These are phyloP conservation scores for Chlorella ohadii DNA, from an alignment of 139 green algal species.

Conservation along the genomic window DNA sequence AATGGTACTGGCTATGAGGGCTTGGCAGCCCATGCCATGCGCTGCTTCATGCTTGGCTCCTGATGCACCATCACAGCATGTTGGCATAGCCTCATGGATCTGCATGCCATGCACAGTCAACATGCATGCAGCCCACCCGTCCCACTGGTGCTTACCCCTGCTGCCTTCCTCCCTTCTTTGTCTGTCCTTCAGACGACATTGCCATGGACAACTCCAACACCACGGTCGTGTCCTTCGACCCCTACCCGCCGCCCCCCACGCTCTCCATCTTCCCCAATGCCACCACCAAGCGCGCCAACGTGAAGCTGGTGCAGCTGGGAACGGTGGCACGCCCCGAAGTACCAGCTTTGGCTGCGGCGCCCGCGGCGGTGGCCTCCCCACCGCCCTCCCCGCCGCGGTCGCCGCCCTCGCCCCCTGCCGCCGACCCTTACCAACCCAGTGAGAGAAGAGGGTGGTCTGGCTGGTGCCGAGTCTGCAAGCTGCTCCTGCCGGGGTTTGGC, in stretches of 20 bases:
- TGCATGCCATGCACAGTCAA: too few relatives aligned
- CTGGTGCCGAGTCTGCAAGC: not conserved
- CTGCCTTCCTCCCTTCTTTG: not conserved
- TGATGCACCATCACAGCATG: too few relatives aligned
- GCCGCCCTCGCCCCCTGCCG: not conserved
- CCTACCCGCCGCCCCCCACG: slow-evolving; percentile 2
- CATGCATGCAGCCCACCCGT: too few relatives aligned
- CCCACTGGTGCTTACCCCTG: too few relatives aligned
- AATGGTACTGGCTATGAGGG: too few relatives aligned
- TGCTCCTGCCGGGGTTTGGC: too few relatives aligned
- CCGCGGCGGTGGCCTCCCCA: not conserved
- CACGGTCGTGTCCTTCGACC: slow-evolving; percentile 25
- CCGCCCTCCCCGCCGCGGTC: not conserved
- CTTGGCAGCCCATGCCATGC: too few relatives aligned
- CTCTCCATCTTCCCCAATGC: slow-evolving; percentile 27
- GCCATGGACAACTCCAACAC: slow-evolving; percentile 10
- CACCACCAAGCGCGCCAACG: not conserved
- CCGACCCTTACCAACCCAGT: slow-evolving; percentile 9
- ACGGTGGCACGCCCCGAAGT: not conserved
- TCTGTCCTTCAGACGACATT: slow-evolving; percentile 16
- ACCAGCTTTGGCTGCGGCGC: slow-evolving; percentile 1
- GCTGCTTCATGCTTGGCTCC: too few relatives aligned
- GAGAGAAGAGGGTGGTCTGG: not conserved
- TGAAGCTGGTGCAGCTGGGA: not conserved
- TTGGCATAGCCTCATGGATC: too few relatives aligned